These are phyloP conservation scores for Zymoseptoria crescenta DNA, from an alignment of 2,329 filamentous ascomycete genomes.

Conservation along the genomic window DNA sequence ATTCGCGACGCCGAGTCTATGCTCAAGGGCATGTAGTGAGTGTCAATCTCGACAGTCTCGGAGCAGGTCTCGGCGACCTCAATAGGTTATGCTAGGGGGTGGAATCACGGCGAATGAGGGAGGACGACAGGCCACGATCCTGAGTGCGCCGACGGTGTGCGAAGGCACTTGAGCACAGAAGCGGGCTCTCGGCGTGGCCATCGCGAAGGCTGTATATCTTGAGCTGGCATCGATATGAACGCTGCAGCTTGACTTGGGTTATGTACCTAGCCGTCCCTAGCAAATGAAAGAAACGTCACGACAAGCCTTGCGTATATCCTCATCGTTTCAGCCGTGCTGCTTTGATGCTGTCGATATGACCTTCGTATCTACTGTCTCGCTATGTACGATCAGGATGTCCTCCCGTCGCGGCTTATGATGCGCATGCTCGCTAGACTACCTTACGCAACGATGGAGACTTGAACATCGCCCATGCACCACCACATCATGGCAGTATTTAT, in stretches of 20 bases:
- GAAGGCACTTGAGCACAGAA: background rate
- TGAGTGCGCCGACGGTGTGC: background rate
- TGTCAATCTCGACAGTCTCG: too few relatives aligned
- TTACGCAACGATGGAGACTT: too few relatives aligned
- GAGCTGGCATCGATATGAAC: background rate
- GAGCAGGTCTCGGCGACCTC: background rate
- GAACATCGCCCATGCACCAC: too few relatives aligned
- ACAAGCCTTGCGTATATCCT: too few relatives aligned
- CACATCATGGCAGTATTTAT: too few relatives aligned
- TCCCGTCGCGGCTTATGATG: too few relatives aligned
- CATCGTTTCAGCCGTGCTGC: too few relatives aligned
- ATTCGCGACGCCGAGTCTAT: constrained; percentile 46
- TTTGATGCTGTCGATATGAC: too few relatives aligned
- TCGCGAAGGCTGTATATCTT: background rate
- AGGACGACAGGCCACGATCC: background rate
- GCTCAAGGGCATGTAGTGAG: constrained; percentile 25
- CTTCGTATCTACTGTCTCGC: too few relatives aligned
- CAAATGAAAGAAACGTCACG: background rate
- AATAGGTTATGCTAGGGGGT: background rate
- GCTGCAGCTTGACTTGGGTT: background rate
- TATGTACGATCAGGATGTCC: too few relatives aligned
- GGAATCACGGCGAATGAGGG: background rate
- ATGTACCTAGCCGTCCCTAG: background rate
- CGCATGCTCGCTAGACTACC: too few relatives aligned
- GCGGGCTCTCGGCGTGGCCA: background rate